Percentiles rank a stretch among this genome's conserved stretches.
phyloP scores from a whole-genome alignment of 805 yeast species.

The Yamadazyma laniorum region DNA sequence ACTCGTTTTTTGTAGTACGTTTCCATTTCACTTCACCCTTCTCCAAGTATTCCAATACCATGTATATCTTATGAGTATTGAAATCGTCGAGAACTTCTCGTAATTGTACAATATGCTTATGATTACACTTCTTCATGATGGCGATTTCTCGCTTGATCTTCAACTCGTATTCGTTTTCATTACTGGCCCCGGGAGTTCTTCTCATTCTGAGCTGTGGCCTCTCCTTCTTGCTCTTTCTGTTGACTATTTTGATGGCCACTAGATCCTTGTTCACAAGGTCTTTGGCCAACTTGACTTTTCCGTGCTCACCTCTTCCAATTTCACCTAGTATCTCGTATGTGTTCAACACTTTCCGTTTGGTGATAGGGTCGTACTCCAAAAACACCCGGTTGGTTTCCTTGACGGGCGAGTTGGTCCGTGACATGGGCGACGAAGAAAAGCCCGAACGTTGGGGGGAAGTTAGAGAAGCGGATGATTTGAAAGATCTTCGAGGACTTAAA shows the following conservation, averaged over 20 bases:
- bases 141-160: conserved; percentile 43
- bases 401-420: conserved; percentile 39
- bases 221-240: conserved; percentile 51
- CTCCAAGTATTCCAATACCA: conserved; percentile 86
- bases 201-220: conserved; percentile 28
- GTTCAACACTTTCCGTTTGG: conserved; percentile 77
- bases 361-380: conserved; percentile 85
- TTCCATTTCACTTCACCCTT: conserved; percentile 90
- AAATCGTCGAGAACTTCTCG: conserved; percentile 80
- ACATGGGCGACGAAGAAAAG: conserved; percentile 9
- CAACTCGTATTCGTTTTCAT: conserved; percentile 31
- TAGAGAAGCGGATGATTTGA: conserved; percentile 1
- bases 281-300: conserved; percentile 91
- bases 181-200: conserved; percentile 17
- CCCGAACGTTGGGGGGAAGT: neutral
- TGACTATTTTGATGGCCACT: conserved; percentile 94
- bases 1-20: conserved; percentile 15
- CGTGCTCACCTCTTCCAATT: conserved; percentile 96
- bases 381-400: conserved; percentile 80
- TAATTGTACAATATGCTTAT: conserved; percentile 39
- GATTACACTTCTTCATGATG: conserved; percentile 48
- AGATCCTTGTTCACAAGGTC: conserved; percentile 60
- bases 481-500: neutral
- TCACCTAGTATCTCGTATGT: conserved; percentile 86
- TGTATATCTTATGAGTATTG: conserved; percentile 77